Evolutionary conservation across 768 basidiomycete species (phyloP), one percentile per base, ranked within the genome.

Genomic region (Rubroboletus satanas): DNA sequence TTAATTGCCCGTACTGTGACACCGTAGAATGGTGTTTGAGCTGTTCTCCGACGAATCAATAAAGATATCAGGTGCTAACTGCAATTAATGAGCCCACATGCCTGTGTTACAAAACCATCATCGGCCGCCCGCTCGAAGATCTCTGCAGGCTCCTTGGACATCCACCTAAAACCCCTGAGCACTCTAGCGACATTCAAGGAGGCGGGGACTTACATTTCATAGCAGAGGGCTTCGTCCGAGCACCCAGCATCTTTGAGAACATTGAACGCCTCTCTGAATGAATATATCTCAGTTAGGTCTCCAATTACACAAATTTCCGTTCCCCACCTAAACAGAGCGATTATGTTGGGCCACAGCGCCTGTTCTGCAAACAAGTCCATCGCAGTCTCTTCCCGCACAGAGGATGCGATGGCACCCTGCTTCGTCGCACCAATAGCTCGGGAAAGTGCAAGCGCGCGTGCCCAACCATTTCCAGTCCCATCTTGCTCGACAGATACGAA

Each of bases 81-180:
- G 10, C n/a, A 8, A 33, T 32, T 23, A 6, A 43, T 2, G 17
- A 23, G 28, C 15, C 23, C 6, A 50, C 73, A 18, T 57, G 77
- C 82, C 71, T 84, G 83, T 17, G 63, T 66, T 46, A 85, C 78
- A 68, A 85, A 84, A 15, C 84, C 84, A 33, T 85, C 83, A 59
- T 85, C 83, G 7, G 83, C 84, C 8, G 84, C 83, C 17, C 81
- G 74, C 66, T 85, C 84, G 63, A 85, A 85, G 38, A 85, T 84
- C 60, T 84, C 83, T 7, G 83, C 83, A 1, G 84, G 83, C 61
- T 85, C 83, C 60, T 84, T 85, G 26, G 83, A 84, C 83, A 85
- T 85, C 83, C 84, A 84, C 82, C 83, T 82, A 32, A 46, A 41
- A 17, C 9, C 21, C 4, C 29, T 36, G 21, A 47, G 52, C 8